Percentiles rank a stretch among this genome's conserved stretches.
Evolutionary conservation across 345 rosid genomes (phyloP).

Genomic region (Salix suchowensis): DNA sequence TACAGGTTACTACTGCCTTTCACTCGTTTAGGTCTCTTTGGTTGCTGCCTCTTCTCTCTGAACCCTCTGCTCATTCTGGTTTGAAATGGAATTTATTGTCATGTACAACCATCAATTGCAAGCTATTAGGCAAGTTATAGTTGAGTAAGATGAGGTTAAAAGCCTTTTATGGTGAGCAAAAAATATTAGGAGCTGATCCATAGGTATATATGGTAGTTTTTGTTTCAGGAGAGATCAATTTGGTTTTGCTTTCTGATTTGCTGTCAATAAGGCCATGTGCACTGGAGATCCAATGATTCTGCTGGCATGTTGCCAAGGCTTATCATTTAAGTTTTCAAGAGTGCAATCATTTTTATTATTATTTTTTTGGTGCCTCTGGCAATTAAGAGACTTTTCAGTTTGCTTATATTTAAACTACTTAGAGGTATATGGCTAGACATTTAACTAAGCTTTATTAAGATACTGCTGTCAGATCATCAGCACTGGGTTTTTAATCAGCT

Average conservation of each 20-base stretch:
- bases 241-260: background rate
- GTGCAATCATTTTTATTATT: background rate
- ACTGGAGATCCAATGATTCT: background rate
- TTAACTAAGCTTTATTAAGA: background rate
- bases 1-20: background rate
- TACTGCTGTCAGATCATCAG: constrained; percentile 1
- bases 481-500: constrained; percentile 2
- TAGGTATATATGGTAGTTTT: background rate
- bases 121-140: background rate
- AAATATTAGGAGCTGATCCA: background rate
- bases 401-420: background rate
- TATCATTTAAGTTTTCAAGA: background rate
- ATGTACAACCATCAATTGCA: background rate
- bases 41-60: background rate
- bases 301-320: background rate
- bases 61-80: background rate
- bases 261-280: background rate
- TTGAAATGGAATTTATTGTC: background rate
- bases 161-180: background rate
- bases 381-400: background rate
- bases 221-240: background rate
- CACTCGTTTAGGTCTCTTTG: background rate
- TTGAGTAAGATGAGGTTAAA: background rate
- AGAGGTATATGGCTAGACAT: background rate
- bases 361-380: background rate